Evolutionary conservation across 345 rosid genomes (phyloP), one percentile per base, ranked within the genome.

Genomic region (Pistacia vera): DNA sequence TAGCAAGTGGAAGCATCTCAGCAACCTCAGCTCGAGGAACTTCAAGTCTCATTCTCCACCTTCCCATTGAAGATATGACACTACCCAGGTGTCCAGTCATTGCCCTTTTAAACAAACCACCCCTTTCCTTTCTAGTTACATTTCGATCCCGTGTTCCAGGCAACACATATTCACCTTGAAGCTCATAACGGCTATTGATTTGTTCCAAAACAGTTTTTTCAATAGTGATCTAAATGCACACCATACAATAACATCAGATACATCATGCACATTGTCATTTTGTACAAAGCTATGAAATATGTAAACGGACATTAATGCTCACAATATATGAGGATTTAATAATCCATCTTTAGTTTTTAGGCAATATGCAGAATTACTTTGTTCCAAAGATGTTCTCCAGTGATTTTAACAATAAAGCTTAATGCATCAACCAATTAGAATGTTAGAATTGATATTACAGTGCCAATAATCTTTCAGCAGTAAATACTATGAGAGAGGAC

Each of bases 21-120:
- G 96, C 95, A 70, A 92, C 96, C 89, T 95, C 98, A 70, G 99
- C 99, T 80, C 86, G 89, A 70, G 99, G 95, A 85, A 95, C 99
- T 87, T 95, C 99, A 80, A 95, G 98, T 85, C 99, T 91, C 96
- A 95, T 87, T 86, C 99, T 92, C 99, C 99, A 95, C 85, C 99
- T 90, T 85, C 99, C 98, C 93, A 95, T 88, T 49, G 98, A 92
- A 77, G 99, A 95, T 83, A 95, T 95, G 85, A 91, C 98, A 81
- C 97, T 95, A 70, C 97, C 90, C 36, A 93, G 86, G 80, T 93
- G 98, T 46, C 99, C 99, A 61, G 91, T 88, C 97, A 93, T 92
- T 79, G 96, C 98, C 83, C 92, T 90, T 89, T 90, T 85, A 46
- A 95, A 87, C 84, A 95, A 87, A 75, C 90, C 93, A 79, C 87